Evolutionary conservation across 2,329 filamentous ascomycete genomes (phyloP).

Genomic region (Hypoxylon sp.): DNA sequence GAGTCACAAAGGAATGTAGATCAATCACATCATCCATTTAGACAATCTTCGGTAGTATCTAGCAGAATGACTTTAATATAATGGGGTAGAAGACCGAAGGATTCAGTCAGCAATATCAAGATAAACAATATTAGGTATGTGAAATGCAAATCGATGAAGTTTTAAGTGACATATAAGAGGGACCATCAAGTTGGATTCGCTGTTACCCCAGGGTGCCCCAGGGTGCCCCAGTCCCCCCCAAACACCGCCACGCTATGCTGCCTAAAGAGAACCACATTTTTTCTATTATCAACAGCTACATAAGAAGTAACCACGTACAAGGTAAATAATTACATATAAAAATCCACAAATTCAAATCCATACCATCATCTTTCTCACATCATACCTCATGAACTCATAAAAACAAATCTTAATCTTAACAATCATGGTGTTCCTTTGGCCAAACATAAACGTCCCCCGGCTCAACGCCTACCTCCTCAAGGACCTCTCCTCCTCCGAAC

Average conservation of each 20-base stretch:
- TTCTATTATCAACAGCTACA: neutral
- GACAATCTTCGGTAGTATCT: neutral
- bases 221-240: neutral
- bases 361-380: neutral
- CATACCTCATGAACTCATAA: neutral
- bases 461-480: slow-evolving; percentile 38
- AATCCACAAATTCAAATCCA: neutral
- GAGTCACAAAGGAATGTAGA: neutral
- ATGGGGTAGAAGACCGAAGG: neutral
- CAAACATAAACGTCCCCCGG: neutral
- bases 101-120: neutral
- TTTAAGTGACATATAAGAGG: neutral
- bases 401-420: neutral
- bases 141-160: neutral
- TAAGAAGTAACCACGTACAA: neutral
- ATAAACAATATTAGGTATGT: neutral
- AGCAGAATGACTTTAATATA: neutral
- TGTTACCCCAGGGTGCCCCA: neutral
- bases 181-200: neutral
- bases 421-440: slow-evolving; percentile 29
- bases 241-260: neutral
- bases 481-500: slow-evolving; percentile 28
- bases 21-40: neutral
- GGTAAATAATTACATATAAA: neutral
- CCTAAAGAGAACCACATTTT: slow-evolving; percentile 1